A percentile compares a stretch with the other conserved stretches of the same genome.
phyloP scores from a whole-genome alignment of 805 yeast genomes.

The Candida montana region DNA sequence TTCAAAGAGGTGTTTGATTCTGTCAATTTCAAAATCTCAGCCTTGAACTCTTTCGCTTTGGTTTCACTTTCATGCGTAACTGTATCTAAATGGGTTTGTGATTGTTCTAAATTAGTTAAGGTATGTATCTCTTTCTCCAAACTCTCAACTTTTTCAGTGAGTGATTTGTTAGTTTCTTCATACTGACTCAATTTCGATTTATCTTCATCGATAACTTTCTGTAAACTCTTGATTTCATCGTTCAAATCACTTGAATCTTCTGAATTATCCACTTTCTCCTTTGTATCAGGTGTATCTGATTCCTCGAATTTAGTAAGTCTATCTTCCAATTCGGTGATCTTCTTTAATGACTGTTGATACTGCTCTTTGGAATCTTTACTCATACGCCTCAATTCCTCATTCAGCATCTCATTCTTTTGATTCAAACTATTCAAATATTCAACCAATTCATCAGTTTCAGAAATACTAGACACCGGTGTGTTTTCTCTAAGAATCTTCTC shows the following conservation, averaged over 20 bases:
- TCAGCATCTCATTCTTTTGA: slow-evolving; percentile 54
- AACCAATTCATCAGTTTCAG: slow-evolving; percentile 65
- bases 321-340: slow-evolving; percentile 8
- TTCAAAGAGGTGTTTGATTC: not conserved
- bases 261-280: not conserved
- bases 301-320: slow-evolving; percentile 9
- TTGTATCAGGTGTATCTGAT: slow-evolving; percentile 6
- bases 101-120: not conserved
- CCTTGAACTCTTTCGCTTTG: not conserved
- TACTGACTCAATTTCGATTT: not conserved
- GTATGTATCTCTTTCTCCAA: slow-evolving; percentile 8
- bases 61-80: not conserved
- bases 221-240: not conserved
- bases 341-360: not conserved
- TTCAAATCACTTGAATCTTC: too few species aligned
- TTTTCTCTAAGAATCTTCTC: slow-evolving; percentile 69
- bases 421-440: slow-evolving; percentile 63
- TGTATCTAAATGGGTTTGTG: not conserved
- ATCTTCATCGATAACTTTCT: not conserved
- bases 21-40: not conserved
- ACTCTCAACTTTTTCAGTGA: not conserved
- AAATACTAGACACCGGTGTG: slow-evolving; percentile 74
- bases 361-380: slow-evolving; percentile 12
- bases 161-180: not conserved
- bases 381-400: slow-evolving; percentile 54